A percentile compares a stretch with the other conserved stretches of the same genome.
Conservation (phyloP, 1,139 yeast genomes). For the Debaryomycetaceae sp. region DNA sequence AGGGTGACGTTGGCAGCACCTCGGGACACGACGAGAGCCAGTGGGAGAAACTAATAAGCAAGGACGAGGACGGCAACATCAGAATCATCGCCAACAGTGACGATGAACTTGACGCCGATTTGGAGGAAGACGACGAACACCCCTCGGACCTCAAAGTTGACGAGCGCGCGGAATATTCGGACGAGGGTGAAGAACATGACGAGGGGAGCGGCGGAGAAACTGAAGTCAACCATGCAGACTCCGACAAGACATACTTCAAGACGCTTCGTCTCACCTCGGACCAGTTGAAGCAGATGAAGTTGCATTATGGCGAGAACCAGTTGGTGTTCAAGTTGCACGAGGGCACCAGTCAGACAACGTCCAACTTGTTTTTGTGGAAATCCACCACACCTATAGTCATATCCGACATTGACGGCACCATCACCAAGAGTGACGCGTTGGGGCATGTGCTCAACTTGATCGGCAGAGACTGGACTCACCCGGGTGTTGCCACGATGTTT, state of each 20-base stretch:
- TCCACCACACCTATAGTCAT: constrained; percentile 85
- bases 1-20: constrained; percentile 8
- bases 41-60: constrained; percentile 36
- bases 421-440: constrained; percentile 94
- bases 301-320: constrained; percentile 76
- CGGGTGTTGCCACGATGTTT: constrained; percentile 89
- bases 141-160: too few species aligned
- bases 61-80: constrained; percentile 70
- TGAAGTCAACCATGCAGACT: background rate
- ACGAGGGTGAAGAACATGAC: constrained; percentile 1
- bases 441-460: constrained; percentile 94
- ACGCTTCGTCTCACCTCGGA: constrained; percentile 90
- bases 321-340: constrained; percentile 75
- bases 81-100: constrained; percentile 43
- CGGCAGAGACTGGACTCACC: constrained; percentile 98
- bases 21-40: constrained; percentile 23
- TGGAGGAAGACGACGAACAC: constrained; percentile 9
- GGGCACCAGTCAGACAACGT: constrained; percentile 71
- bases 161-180: background rate
- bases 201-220: background rate
- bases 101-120: constrained; percentile 12
- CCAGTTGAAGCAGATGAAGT: constrained; percentile 69
- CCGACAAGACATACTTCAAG: constrained; percentile 57
- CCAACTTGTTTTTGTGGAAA: constrained; percentile 82
- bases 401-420: constrained; percentile 97